These are phyloP conservation scores for Trichoderma asperellum DNA, from an alignment of 2,329 filamentous ascomycete genomes.

Conservation along the genomic window DNA sequence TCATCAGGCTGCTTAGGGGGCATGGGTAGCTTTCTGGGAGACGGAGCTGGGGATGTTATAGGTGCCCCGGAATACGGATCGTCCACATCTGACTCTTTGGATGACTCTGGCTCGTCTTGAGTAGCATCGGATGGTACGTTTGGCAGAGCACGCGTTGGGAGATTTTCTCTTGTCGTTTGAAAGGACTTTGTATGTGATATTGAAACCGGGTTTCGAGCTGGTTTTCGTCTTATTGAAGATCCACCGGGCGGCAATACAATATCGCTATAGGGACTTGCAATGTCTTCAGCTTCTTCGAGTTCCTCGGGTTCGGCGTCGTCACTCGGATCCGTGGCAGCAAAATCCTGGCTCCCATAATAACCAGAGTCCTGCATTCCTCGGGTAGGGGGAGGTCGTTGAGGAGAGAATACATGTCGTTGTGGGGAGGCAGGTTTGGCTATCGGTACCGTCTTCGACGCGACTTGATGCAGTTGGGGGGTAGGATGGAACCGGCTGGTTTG, in stretches of 20 bases:
- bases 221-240: slow-evolving; percentile 33
- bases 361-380: slow-evolving; percentile 61
- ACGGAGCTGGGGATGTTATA: background rate
- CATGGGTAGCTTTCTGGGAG: slow-evolving; percentile 3
- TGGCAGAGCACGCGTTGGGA: slow-evolving; percentile 38
- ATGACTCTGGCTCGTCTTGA: background rate
- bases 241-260: slow-evolving; percentile 30
- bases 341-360: slow-evolving; percentile 68
- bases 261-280: slow-evolving; percentile 32
- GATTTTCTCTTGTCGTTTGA: slow-evolving; percentile 52
- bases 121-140: slow-evolving; percentile 14
- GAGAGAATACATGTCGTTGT: slow-evolving; percentile 40
- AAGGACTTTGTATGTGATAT: slow-evolving; percentile 46
- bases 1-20: background rate
- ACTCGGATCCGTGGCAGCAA: slow-evolving; percentile 37
- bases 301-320: slow-evolving; percentile 32
- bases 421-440: slow-evolving; percentile 43
- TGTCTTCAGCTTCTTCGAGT: slow-evolving; percentile 30
- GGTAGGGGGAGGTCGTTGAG: slow-evolving; percentile 36
- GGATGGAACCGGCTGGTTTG: slow-evolving; percentile 55
- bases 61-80: slow-evolving; percentile 27
- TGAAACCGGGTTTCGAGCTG: slow-evolving; percentile 36
- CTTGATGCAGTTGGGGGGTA: slow-evolving; percentile 59
- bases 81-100: slow-evolving; percentile 25
- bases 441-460: slow-evolving; percentile 47